Conservation (phyloP, 257 asterid genomes). For the Henckelia pumila region DNA sequence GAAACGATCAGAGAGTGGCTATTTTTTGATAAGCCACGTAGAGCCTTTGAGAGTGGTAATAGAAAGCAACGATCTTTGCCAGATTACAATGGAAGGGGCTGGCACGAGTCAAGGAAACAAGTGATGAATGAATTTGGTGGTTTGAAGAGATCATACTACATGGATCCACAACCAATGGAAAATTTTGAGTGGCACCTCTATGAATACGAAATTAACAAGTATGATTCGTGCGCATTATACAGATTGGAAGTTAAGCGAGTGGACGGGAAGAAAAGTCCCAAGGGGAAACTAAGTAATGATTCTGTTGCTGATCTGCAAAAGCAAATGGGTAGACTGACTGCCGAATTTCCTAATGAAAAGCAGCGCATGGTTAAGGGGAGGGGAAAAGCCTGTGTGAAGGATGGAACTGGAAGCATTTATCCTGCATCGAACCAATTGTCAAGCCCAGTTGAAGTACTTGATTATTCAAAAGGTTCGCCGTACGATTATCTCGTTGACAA, state of each 20-base stretch:
- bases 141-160: constrained; percentile 90
- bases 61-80: constrained; percentile 96
- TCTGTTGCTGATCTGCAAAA: constrained; percentile 87
- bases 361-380: constrained; percentile 45
- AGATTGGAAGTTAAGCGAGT: constrained; percentile 79
- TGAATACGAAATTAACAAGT: constrained; percentile 76
- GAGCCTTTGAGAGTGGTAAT: constrained; percentile 97
- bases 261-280: constrained; percentile 73
- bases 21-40: constrained; percentile 93
- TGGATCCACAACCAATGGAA: constrained; percentile 97
- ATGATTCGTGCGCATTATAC: constrained; percentile 70
- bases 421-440: constrained; percentile 28
- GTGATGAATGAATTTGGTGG: constrained; percentile 84
- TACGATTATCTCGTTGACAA: constrained; percentile 59
- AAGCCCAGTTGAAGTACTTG: constrained; percentile 45
- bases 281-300: constrained; percentile 66
- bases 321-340: constrained; percentile 79
- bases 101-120: constrained; percentile 99
- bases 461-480: constrained; percentile 35
- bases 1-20: constrained; percentile 96
- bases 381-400: constrained; percentile 40
- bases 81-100: constrained; percentile 92
- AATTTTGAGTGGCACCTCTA: constrained; percentile 88
- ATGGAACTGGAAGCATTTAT: constrained; percentile 28
- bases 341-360: constrained; percentile 67